phyloP scores from a whole-genome alignment of 164 flowering plant species.

The Akebia trifoliata region DNA sequence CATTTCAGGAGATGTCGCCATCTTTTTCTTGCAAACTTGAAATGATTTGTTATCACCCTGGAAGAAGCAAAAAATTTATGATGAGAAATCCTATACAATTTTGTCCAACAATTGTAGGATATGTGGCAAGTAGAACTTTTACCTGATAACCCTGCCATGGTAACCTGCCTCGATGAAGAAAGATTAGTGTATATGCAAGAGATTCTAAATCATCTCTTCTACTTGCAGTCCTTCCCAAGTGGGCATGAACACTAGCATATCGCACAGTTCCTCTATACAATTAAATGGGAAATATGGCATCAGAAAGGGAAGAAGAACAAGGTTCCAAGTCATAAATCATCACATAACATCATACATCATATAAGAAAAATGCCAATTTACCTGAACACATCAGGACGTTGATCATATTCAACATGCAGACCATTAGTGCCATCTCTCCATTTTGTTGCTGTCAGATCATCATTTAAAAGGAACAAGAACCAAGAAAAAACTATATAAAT shows the following conservation, averaged over 20 bases:
- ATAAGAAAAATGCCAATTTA: slow-evolving; percentile 12
- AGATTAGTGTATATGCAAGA: slow-evolving; percentile 83
- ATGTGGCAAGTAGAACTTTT: background rate
- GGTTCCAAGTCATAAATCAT: background rate
- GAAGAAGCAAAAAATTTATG: slow-evolving; percentile 11
- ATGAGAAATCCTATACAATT: too few species aligned
- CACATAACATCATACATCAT: background rate
- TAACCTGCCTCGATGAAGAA: slow-evolving; percentile 72
- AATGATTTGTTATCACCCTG: slow-evolving; percentile 92
- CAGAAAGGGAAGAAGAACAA: background rate
- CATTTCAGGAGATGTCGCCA: slow-evolving; percentile 80
- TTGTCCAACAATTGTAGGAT: background rate
- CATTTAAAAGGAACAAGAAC: background rate
- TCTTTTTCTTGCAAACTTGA: slow-evolving; percentile 84
- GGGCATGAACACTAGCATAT: slow-evolving; percentile 94
- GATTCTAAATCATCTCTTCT: slow-evolving; percentile 97
- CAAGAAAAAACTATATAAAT: background rate
- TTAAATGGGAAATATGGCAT: slow-evolving; percentile 9
- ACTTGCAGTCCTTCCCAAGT: slow-evolving; percentile 91
- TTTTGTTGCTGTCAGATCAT: slow-evolving; percentile 63
- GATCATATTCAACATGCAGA: slow-evolving; percentile 88
- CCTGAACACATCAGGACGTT: slow-evolving; percentile 94
- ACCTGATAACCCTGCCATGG: slow-evolving; percentile 99
- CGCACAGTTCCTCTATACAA: slow-evolving; percentile 75
- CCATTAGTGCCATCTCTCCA: slow-evolving; percentile 71